phyloP scores from a whole-genome alignment of 2,329 filamentous ascomycete genomes.

The Aspergillus fischeri region DNA sequence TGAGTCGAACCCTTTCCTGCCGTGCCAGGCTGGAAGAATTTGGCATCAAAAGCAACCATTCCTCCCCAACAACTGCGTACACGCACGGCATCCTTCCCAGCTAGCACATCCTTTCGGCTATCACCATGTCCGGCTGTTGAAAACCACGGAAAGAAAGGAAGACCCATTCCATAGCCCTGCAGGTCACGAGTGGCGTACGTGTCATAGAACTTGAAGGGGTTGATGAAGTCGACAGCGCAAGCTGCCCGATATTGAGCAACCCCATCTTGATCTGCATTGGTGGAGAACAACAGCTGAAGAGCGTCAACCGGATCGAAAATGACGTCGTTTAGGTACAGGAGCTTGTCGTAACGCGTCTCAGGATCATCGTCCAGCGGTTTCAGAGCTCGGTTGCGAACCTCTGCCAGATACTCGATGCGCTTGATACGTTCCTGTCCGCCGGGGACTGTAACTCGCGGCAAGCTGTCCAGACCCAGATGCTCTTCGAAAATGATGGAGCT shows the following conservation, averaged over 20 bases:
- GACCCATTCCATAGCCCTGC: slow-evolving; percentile 64
- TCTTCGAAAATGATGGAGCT: slow-evolving; percentile 57
- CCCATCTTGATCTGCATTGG: slow-evolving; percentile 52
- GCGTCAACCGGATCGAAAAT: slow-evolving; percentile 57
- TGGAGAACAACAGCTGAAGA: slow-evolving; percentile 59
- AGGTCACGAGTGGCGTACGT: slow-evolving; percentile 69
- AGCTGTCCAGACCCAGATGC: slow-evolving; percentile 52
- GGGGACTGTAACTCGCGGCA: slow-evolving; percentile 60
- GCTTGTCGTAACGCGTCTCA: slow-evolving; percentile 49
- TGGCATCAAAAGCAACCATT: slow-evolving; percentile 56
- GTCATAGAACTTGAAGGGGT: slow-evolving; percentile 72
- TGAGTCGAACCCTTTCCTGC: not conserved
- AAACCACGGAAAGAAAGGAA: slow-evolving; percentile 73
- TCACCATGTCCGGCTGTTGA: slow-evolving; percentile 47
- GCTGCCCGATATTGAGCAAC: slow-evolving; percentile 61
- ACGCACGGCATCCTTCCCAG: slow-evolving; percentile 56
- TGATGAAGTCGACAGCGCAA: slow-evolving; percentile 70
- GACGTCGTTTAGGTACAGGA: slow-evolving; percentile 66
- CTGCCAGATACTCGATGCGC: slow-evolving; percentile 67
- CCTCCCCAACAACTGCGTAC: slow-evolving; percentile 75
- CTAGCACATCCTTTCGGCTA: slow-evolving; percentile 61
- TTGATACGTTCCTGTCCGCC: slow-evolving; percentile 62
- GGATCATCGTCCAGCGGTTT: slow-evolving; percentile 54
- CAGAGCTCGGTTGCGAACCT: slow-evolving; percentile 67
- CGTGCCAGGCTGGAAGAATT: slow-evolving; percentile 39